phyloP scores from a whole-genome alignment of 2,329 filamentous ascomycete species.

The Curvularia lunata region DNA sequence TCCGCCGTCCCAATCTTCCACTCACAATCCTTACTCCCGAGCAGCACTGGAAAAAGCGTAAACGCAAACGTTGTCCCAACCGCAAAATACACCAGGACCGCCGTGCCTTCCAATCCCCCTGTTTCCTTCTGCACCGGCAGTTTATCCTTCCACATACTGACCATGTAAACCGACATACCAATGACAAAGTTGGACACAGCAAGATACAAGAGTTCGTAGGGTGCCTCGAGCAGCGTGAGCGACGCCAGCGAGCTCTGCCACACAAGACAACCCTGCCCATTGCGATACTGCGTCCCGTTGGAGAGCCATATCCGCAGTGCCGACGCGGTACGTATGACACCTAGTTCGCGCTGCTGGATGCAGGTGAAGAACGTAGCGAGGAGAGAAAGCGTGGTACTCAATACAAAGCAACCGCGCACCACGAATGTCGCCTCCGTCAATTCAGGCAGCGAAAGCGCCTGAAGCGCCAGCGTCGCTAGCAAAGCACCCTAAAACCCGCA shows the following conservation, averaged over 20 bases:
- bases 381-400: slow-evolving; percentile 20
- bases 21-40: slow-evolving; percentile 16
- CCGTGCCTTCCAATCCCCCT: not conserved
- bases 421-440: slow-evolving; percentile 19
- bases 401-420: slow-evolving; percentile 17
- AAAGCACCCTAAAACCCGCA: slow-evolving; percentile 23
- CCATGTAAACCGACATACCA: slow-evolving; percentile 26
- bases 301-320: slow-evolving; percentile 26
- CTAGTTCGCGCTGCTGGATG: slow-evolving; percentile 28
- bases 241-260: slow-evolving; percentile 24
- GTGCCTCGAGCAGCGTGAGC: slow-evolving; percentile 23
- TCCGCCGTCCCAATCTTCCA: not conserved
- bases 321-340: slow-evolving; percentile 10
- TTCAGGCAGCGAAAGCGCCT: slow-evolving; percentile 22
- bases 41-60: slow-evolving; percentile 13
- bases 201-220: slow-evolving; percentile 28
- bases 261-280: not conserved
- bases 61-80: slow-evolving; percentile 19
- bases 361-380: slow-evolving; percentile 28
- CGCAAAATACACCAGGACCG: slow-evolving; percentile 14
- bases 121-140: slow-evolving; percentile 8
- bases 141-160: slow-evolving; percentile 14
- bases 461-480: slow-evolving; percentile 21
- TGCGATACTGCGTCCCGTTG: slow-evolving; percentile 19
- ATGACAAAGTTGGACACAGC: slow-evolving; percentile 21